phyloP scores from a whole-genome alignment of 192 early-diverging fungal species.

The Funneliformis mosseae region DNA sequence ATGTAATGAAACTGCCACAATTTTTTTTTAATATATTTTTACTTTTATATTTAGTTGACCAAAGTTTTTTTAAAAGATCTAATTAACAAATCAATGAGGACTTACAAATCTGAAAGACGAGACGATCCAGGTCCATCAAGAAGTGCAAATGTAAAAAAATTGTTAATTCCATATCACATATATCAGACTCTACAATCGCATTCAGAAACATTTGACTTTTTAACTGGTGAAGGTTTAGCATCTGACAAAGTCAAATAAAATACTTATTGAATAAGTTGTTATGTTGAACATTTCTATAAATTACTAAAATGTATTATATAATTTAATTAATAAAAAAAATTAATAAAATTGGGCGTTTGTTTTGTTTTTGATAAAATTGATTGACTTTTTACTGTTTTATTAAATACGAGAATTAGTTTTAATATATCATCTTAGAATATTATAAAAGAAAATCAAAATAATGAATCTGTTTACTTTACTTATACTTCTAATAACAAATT shows the following conservation, averaged over 20 bases:
- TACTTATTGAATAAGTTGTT: no score
- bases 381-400: no score
- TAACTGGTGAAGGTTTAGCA: constrained; percentile 14
- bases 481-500: no score
- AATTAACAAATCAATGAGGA: constrained; percentile 41
- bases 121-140: constrained; percentile 30
- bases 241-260: constrained; percentile 3
- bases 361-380: no score
- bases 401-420: no score
- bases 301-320: no score
- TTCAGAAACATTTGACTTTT: constrained; percentile 38
- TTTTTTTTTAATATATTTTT: background rate
- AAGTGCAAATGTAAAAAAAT: constrained; percentile 28
- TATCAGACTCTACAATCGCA: constrained; percentile 50
- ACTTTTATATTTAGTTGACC: constrained; percentile 43
- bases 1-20: background rate
- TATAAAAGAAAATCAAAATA: no score
- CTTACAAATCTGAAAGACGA: constrained; percentile 43
- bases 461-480: no score
- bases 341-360: no score
- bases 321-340: no score
- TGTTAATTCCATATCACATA: constrained; percentile 57
- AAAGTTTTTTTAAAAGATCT: constrained; percentile 50
- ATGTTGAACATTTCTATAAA: no score
- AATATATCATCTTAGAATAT: no score